Percentiles rank a stretch among this genome's conserved stretches.
phyloP scores from a whole-genome alignment of 2,329 filamentous ascomycete species.

The Chaetomiaceae sp. region DNA sequence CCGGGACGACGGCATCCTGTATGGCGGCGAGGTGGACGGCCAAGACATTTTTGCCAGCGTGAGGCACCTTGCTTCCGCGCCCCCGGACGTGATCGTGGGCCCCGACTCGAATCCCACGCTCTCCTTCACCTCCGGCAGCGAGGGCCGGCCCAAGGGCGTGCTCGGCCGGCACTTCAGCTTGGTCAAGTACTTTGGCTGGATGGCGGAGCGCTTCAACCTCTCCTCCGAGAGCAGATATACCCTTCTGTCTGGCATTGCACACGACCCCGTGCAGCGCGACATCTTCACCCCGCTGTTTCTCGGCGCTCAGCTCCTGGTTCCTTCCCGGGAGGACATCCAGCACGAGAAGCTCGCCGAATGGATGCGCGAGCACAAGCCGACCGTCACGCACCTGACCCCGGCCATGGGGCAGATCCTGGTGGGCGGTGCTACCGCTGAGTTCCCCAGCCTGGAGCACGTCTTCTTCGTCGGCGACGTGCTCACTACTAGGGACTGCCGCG shows the following conservation, averaged over 20 bases:
- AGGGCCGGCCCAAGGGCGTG: constrained; percentile 83
- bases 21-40: constrained; percentile 63
- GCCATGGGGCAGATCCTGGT: constrained; percentile 95
- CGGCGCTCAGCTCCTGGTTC: constrained; percentile 73
- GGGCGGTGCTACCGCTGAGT: constrained; percentile 73
- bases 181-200: constrained; percentile 87
- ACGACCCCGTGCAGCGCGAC: constrained; percentile 66
- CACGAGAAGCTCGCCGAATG: constrained; percentile 85
- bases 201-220: constrained; percentile 77
- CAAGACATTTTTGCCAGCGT: constrained; percentile 61
- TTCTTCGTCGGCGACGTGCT: constrained; percentile 93
- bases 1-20: constrained; percentile 63
- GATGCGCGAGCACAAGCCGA: constrained; percentile 72
- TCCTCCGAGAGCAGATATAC: constrained; percentile 72
- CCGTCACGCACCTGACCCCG: constrained; percentile 84
- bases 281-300: constrained; percentile 90
- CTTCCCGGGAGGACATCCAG: constrained; percentile 76
- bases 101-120: constrained; percentile 80
- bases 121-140: constrained; percentile 56
- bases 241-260: constrained; percentile 78
- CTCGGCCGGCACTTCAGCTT: constrained; percentile 81
- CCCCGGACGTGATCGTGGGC: constrained; percentile 72
- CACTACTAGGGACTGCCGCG: constrained; percentile 75
- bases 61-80: constrained; percentile 46
- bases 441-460: constrained; percentile 69